Conservation (phyloP, 768 basidiomycete genomes). For the Rhizopogon roseolus region DNA sequence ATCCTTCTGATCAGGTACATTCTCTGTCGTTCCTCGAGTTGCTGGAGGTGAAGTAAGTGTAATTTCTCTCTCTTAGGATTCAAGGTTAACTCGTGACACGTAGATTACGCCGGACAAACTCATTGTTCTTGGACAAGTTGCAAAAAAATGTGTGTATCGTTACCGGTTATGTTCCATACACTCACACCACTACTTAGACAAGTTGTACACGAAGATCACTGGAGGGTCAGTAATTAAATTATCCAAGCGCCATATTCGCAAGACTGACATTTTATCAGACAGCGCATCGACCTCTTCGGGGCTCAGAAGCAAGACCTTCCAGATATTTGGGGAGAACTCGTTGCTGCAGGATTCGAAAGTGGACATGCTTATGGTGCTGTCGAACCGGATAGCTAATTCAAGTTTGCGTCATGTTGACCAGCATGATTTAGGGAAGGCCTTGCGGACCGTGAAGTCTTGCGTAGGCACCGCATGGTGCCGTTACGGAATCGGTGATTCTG, state of each 20-base stretch:
- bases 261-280: slow-evolving; percentile 25
- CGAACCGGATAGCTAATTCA: neutral
- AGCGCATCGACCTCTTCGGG: slow-evolving; percentile 70
- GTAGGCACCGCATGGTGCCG: slow-evolving; percentile 72
- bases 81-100: neutral
- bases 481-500: slow-evolving; percentile 71
- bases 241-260: neutral
- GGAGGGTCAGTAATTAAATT: slow-evolving; percentile 22
- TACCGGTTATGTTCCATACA: neutral
- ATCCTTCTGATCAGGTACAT: slow-evolving; percentile 37
- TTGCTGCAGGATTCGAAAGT: slow-evolving; percentile 65
- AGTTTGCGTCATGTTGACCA: neutral
- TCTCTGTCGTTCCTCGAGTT: slow-evolving; percentile 68
- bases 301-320: slow-evolving; percentile 67
- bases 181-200: slow-evolving; percentile 22
- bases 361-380: slow-evolving; percentile 69
- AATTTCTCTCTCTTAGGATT: neutral
- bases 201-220: slow-evolving; percentile 61
- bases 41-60: slow-evolving; percentile 55
- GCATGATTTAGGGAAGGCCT: slow-evolving; percentile 30
- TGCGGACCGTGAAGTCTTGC: slow-evolving; percentile 75
- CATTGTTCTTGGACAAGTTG: slow-evolving; percentile 58
- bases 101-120: slow-evolving; percentile 60
- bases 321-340: slow-evolving; percentile 60
- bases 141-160: slow-evolving; percentile 47